Evolutionary conservation across 495 filamentous ascomycete genomes (phyloP).

Genomic region (Neurospora sp.): DNA sequence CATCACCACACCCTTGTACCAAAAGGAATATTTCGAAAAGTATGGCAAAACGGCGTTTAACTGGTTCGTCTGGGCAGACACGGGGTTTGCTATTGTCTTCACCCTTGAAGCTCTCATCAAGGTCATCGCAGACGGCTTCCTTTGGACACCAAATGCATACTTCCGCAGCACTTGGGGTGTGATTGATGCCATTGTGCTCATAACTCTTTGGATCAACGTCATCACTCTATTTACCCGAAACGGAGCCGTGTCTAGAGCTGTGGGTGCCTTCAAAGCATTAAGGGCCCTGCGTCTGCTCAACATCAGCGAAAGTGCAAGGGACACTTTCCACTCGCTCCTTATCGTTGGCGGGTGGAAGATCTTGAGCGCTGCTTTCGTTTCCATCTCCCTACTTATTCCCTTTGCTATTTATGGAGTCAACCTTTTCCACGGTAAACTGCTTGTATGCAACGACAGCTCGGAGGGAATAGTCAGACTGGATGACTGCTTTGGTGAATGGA

Average conservation of each 20-base stretch:
- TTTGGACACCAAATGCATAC: conserved; percentile 96
- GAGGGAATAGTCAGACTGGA: conserved; percentile 44
- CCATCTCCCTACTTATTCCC: conserved; percentile 85
- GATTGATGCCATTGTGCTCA: conserved; percentile 85
- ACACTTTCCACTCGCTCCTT: conserved; percentile 94
- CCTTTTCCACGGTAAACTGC: conserved; percentile 76
- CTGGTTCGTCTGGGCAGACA: conserved; percentile 91
- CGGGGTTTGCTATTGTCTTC: conserved; percentile 83
- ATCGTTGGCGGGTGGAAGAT: conserved; percentile 90
- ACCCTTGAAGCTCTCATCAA: conserved; percentile 84
- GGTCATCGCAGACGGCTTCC: conserved; percentile 89
- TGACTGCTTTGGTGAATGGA: conserved; percentile 77
- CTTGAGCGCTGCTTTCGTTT: conserved; percentile 77
- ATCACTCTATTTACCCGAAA: conserved; percentile 66
- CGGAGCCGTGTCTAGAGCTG: conserved; percentile 72
- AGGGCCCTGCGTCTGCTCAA: conserved; percentile 86
- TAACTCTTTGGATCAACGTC: conserved; percentile 96
- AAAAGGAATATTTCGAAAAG: conserved; percentile 64
- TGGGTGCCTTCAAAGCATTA: conserved; percentile 98
- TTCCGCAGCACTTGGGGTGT: conserved; percentile 95
- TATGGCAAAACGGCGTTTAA: conserved; percentile 40
- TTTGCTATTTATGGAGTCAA: conserved; percentile 95
- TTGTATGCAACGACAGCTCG: conserved; percentile 64
- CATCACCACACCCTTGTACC: conserved; percentile 87
- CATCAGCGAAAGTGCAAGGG: conserved; percentile 88